A percentile compares a stretch with the other conserved stretches of the same genome.
Conservation (phyloP, 2,329 filamentous ascomycete species). For the Aspergillus awamori region DNA sequence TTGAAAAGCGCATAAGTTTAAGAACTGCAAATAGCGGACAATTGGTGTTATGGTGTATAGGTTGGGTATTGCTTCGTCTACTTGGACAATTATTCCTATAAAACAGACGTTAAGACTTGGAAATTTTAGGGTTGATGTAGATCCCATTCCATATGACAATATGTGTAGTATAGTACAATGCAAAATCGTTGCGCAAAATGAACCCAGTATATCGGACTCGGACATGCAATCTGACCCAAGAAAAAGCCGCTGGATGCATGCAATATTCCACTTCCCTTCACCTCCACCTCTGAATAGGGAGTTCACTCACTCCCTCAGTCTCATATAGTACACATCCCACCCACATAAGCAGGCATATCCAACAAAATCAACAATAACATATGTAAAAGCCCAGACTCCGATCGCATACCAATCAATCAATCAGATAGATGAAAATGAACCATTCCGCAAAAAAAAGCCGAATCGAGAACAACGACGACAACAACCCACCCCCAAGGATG, state of each 20-base stretch:
- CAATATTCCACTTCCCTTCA: not conserved
- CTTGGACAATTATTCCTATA: not conserved
- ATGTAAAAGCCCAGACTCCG: not conserved
- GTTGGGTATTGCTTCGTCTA: not conserved
- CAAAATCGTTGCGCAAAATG: not conserved
- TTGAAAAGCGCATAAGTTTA: constrained; percentile 6
- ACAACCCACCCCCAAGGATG: not conserved
- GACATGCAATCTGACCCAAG: not conserved
- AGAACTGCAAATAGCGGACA: constrained; percentile 12
- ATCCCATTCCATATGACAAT: constrained; percentile 1
- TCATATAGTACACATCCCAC: not conserved
- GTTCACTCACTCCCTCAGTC: not conserved
- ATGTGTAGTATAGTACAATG: constrained; percentile 14
- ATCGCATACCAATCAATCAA: too few species aligned
- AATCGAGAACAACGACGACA: too few species aligned
- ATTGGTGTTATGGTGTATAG: constrained; percentile 18
- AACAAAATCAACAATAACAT: not conserved
- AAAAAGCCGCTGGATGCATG: constrained; percentile 26
- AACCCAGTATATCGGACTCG: not conserved
- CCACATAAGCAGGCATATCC: too few species aligned
- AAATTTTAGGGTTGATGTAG: not conserved
- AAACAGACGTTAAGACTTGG: not conserved
- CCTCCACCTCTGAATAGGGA: not conserved
- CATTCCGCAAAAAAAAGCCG: too few species aligned
- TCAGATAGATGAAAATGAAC: too few species aligned